A percentile compares a stretch with the other conserved stretches of the same genome.
Conservation (phyloP, 164 flowering plant species). For the Sextonia rubra region DNA sequence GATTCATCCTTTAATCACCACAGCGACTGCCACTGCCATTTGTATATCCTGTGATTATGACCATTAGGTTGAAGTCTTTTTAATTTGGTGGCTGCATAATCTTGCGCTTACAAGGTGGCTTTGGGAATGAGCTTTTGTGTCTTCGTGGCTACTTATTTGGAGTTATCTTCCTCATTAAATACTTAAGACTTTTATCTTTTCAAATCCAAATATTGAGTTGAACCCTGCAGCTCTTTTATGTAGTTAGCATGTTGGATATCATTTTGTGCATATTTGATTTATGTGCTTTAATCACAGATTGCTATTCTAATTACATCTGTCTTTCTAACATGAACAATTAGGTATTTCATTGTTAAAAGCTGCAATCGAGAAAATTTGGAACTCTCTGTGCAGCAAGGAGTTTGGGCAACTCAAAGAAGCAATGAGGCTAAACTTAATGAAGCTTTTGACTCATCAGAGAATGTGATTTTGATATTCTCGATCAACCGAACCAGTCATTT, state of each 20-base stretch:
- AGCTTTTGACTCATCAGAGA: constrained; percentile 92
- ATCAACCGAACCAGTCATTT: constrained; percentile 96
- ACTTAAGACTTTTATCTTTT: no score
- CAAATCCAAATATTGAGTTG: not conserved
- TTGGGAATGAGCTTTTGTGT: not conserved
- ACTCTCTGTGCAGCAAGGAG: constrained; percentile 97
- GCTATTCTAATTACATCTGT: constrained; percentile 7
- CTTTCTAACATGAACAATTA: constrained; percentile 25
- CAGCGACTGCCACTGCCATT: no score
- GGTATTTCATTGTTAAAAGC: constrained; percentile 99
- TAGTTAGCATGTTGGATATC: not conserved
- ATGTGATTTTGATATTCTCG: constrained; percentile 97
- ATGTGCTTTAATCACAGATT: not conserved
- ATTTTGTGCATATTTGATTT: not conserved
- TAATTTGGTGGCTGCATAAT: not conserved
- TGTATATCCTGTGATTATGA: not conserved
- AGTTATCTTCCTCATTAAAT: not conserved
- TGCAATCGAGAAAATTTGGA: constrained; percentile 98
- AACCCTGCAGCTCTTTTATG: not conserved
- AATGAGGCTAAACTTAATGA: constrained; percentile 98
- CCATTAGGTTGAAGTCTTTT: not conserved
- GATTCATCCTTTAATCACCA: no score
- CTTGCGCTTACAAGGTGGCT: not conserved
- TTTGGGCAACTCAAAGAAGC: constrained; percentile 99
- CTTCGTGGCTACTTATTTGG: not conserved